Evolutionary conservation across 441 rosid species (phyloP).

Genomic region (Cnidoscolus chayamansa): DNA sequence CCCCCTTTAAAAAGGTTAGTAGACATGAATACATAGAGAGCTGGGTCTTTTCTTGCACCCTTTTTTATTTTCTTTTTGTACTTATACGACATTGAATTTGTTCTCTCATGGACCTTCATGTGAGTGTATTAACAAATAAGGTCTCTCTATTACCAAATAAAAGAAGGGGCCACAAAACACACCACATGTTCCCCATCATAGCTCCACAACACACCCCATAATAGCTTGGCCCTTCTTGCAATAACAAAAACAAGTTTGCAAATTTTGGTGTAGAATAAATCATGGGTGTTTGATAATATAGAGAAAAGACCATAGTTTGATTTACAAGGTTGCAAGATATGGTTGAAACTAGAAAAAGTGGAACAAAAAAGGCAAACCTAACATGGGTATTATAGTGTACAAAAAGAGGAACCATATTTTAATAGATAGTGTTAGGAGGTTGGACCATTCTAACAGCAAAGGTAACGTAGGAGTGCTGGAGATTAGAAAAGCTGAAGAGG

Average conservation of each 20-base stretch:
- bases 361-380: too few relatives aligned
- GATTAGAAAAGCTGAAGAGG: not conserved
- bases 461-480: not conserved
- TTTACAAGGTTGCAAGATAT: too few relatives aligned
- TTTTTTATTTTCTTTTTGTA: slow-evolving; percentile 21
- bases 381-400: too few relatives aligned
- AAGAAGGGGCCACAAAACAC: slow-evolving; percentile 8
- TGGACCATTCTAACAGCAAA: slow-evolving; percentile 21
- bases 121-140: not conserved
- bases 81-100: slow-evolving; percentile 17
- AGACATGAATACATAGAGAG: not conserved
- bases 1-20: slow-evolving; percentile 12
- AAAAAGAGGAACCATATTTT: too few relatives aligned
- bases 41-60: too few relatives aligned
- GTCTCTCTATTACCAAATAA: not conserved
- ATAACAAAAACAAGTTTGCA: not conserved
- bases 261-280: not conserved
- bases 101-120: not conserved
- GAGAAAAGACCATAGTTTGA: too few relatives aligned
- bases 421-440: not conserved
- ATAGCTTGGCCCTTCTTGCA: not conserved
- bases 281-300: too few relatives aligned
- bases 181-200: slow-evolving; percentile 26
- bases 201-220: slow-evolving; percentile 14
- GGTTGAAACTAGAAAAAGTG: not conserved